A percentile compares a stretch with the other conserved stretches of the same genome.
Conservation (phyloP, 306 rosid genomes). For the Vigna radiata region DNA sequence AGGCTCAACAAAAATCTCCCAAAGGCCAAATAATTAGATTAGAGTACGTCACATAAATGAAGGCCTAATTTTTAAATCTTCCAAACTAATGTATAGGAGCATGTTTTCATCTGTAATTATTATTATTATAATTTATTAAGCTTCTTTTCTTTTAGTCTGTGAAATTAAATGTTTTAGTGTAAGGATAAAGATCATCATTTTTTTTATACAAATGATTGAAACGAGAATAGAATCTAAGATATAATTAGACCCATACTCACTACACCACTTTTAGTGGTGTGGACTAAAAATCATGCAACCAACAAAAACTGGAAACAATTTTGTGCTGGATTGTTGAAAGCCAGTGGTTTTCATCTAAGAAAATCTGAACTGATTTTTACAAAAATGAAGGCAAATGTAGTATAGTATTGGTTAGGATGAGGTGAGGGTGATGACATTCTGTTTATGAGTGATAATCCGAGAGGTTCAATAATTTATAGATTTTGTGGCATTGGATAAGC, state of each 20-base stretch:
- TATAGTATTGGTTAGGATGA: not conserved
- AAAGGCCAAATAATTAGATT: constrained; percentile 11
- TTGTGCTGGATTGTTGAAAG: not conserved
- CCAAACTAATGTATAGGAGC: not conserved
- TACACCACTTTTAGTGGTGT: no score
- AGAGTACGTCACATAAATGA: not conserved
- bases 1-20: constrained; percentile 36
- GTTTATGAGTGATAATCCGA: constrained; percentile 34
- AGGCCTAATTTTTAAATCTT: not conserved
- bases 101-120: constrained; percentile 4
- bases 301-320: not conserved
- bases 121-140: not conserved
- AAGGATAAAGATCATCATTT: not conserved
- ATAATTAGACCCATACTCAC: no score
- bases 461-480: constrained; percentile 54
- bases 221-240: no score
- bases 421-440: constrained; percentile 31
- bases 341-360: not conserved
- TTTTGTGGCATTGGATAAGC: constrained; percentile 15
- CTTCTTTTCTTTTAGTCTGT: not conserved
- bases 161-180: not conserved
- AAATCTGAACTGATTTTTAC: not conserved
- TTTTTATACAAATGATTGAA: no score
- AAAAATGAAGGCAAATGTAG: not conserved
- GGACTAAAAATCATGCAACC: not conserved